Evolutionary conservation across 2,329 filamentous ascomycete species (phyloP).

Genomic region (Dryadomyces quercus-mongolicae): DNA sequence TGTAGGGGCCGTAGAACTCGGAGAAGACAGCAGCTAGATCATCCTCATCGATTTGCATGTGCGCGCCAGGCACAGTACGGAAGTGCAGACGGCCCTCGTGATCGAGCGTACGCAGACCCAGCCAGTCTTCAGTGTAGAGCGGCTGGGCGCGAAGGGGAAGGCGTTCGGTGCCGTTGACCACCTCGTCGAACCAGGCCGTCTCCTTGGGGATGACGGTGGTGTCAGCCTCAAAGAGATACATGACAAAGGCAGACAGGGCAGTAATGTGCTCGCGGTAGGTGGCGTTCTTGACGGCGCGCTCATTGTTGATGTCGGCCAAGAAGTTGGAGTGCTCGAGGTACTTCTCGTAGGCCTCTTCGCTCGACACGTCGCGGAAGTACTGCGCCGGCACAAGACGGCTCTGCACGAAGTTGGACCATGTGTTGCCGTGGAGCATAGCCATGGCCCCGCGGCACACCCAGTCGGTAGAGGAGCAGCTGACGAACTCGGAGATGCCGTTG

Average conservation of each 20-base stretch:
- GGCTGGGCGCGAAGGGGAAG: slow-evolving; percentile 55
- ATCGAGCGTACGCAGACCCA: slow-evolving; percentile 72
- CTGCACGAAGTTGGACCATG: slow-evolving; percentile 72
- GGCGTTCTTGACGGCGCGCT: slow-evolving; percentile 51
- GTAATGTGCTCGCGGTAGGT: slow-evolving; percentile 62
- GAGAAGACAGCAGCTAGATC: slow-evolving; percentile 53
- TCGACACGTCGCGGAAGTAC: slow-evolving; percentile 67
- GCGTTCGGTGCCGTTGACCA: slow-evolving; percentile 55
- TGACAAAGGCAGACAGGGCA: slow-evolving; percentile 62
- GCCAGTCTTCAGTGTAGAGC: slow-evolving; percentile 86
- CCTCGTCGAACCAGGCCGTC: slow-evolving; percentile 77
- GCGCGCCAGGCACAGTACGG: slow-evolving; percentile 57
- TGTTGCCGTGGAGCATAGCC: slow-evolving; percentile 64
- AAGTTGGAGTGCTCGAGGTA: slow-evolving; percentile 81
- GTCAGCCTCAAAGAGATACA: slow-evolving; percentile 86
- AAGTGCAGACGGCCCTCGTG: slow-evolving; percentile 69
- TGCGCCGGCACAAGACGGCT: slow-evolving; percentile 77
- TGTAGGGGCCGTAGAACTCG: slow-evolving; percentile 50
- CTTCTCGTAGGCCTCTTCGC: slow-evolving; percentile 50
- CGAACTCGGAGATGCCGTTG: slow-evolving; percentile 80
- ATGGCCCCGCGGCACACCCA: slow-evolving; percentile 73
- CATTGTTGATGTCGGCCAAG: slow-evolving; percentile 93
- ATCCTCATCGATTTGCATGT: slow-evolving; percentile 68
- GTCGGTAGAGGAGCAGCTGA: slow-evolving; percentile 58
- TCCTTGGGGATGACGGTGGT: slow-evolving; percentile 80